Conservation (phyloP, 164 flowering plant genomes). For the Sextonia rubra region DNA sequence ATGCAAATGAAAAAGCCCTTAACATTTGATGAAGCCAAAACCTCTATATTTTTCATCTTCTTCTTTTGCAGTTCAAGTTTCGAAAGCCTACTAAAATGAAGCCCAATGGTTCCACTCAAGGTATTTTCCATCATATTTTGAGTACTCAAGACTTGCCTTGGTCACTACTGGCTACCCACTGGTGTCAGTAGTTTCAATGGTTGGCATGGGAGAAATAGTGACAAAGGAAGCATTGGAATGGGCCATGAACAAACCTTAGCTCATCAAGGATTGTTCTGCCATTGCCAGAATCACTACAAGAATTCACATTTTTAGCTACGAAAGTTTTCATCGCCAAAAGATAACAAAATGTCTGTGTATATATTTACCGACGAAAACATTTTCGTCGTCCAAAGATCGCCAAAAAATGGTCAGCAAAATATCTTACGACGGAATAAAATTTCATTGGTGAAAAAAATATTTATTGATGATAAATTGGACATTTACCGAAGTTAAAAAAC, state of each 20-base stretch:
- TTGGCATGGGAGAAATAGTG: neutral
- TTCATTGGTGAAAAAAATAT: too few relatives aligned
- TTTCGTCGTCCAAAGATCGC: too few relatives aligned
- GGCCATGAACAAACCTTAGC: neutral
- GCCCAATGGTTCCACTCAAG: neutral
- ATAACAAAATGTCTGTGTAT: too few relatives aligned
- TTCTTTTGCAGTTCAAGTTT: neutral
- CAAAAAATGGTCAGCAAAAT: too few relatives aligned
- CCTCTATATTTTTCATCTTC: neutral
- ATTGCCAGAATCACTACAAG: neutral
- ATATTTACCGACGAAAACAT: too few relatives aligned
- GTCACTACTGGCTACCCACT: neutral
- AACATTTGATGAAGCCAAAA: too few relatives aligned
- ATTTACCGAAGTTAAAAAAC: too few relatives aligned
- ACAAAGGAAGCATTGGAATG: neutral
- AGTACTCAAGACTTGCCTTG: neutral
- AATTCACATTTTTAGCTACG: too few relatives aligned
- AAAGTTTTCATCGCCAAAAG: too few relatives aligned
- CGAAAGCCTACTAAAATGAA: neutral
- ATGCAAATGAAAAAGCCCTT: neutral
- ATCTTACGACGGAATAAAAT: too few relatives aligned
- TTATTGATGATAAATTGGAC: too few relatives aligned
- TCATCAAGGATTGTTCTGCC: neutral
- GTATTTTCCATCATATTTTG: neutral
- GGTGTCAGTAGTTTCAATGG: neutral